Evolutionary conservation across 2,329 filamentous ascomycete species (phyloP), one percentile per base, ranked within the genome.

Genomic region (Diaporthe sp.): DNA sequence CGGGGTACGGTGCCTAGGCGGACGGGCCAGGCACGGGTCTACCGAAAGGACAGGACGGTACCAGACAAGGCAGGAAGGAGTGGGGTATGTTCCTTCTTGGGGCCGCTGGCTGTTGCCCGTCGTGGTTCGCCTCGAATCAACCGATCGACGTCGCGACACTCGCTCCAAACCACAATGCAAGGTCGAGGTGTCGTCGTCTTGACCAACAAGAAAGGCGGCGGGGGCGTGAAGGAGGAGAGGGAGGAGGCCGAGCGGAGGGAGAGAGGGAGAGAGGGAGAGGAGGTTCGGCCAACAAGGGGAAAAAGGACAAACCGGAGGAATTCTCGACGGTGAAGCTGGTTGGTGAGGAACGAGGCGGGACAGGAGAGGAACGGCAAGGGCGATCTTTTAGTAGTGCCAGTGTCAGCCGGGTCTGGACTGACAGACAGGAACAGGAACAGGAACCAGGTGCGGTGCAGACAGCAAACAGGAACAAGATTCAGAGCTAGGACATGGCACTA

Each of bases 241-340:
- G 25, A 42, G 58, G 39, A 59, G 72, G 65, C 51, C 51, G 55
- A 58, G 49, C 42, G 62, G 62, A 69, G 55, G 71, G 53, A 25
- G 51, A 51, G 62, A 49, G 55, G 49, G 31, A 49, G 53, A 58
- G 51, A 53, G 58, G 71, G 58, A 57, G 25, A 51, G 71, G 58
- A 65, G 25, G 39, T 73, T 53, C 57, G 57, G 46, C 58, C 46
- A 65, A 55, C 59, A 15, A 57, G 25, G 55, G 46, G n/a, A 42
- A 72, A 72, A 49, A 37, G 58, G 58, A 65, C 59, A 68, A 57
- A 49, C 72, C 75, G 75, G 67, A 72, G 72, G 69, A 53, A 61
- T 49, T 67, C 74, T 76, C 74, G 72, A 76, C 74, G 74, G 74
- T 74, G 59, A 62, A 61, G 62, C 37, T 74, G 46, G 72, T 34